Base-by-base conservation (phyloP, 805 yeast species). In the Suhomyces canberraensis region DNA sequence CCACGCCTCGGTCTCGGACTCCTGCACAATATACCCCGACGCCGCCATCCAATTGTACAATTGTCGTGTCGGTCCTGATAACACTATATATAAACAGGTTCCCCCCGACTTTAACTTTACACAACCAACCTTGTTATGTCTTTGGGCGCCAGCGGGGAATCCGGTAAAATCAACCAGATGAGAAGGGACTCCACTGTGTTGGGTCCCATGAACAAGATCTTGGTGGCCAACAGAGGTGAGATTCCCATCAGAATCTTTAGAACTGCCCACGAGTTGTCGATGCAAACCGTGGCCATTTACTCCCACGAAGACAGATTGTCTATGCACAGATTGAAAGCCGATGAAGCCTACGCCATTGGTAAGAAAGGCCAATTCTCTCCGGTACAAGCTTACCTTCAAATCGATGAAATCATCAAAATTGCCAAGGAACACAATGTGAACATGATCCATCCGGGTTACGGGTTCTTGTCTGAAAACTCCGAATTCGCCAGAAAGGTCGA, bases 211-310 rank as follows among this genome's bases (percentile, higher is more conserved):
- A 64, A 66, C 61, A 79, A 80, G 70, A 76, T 84, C 56, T 68
- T 85, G 45, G 93, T 85, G 27, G 91, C 91, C 47, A 84, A 83
- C 69, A 71, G 93, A 68, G 93, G 91, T 52, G 91, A 84, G 62
- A 84, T 84, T 51, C 91, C 91, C 29, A 81, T 83, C 55, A 69
- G 93, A 66, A 90, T 91, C 60, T 91, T 91, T 68, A 79, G 98
- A 68, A 83, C 97, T 25, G 98, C 98, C 43, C 98, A 93, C 67
- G 98, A 91, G 66, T 73, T 91, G 56, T 84, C 95, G 16, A 87
- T 93, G 95, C 89, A 86, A 56, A 90, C 98, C 0, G 96, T 93
- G 28, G 98, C 98, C 31, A 84, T 91, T 57, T 91, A 89, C 64
- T 89, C 97, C 24, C 95, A 91, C 60, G 97, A 93, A 66, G 98